phyloP scores from a whole-genome alignment of 805 yeast genomes.

The Candida hispaniensis region DNA sequence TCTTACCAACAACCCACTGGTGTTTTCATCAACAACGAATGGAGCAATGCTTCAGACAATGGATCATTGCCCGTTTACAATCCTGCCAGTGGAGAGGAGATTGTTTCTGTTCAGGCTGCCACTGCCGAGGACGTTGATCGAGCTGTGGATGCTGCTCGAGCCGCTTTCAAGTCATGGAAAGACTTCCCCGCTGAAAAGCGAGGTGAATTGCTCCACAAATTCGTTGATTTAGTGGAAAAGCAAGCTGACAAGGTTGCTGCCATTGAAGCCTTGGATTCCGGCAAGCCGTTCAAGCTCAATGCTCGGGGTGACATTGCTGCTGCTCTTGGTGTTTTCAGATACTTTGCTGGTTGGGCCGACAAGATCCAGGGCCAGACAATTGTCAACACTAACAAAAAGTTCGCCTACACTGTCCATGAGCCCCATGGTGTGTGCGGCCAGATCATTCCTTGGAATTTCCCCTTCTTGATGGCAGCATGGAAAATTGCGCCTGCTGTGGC shows the following conservation, averaged over 20 bases:
- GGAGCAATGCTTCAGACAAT: slow-evolving; percentile 48
- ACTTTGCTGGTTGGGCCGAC: slow-evolving; percentile 71
- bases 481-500: slow-evolving; percentile 77
- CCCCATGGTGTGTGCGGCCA: slow-evolving; percentile 59
- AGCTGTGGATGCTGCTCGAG: slow-evolving; percentile 74
- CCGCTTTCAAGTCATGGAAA: slow-evolving; percentile 72
- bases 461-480: slow-evolving; percentile 66
- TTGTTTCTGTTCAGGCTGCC: slow-evolving; percentile 61
- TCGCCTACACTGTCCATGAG: slow-evolving; percentile 62
- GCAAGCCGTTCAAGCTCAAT: slow-evolving; percentile 47
- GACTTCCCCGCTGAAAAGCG: slow-evolving; percentile 55
- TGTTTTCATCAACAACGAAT: slow-evolving; percentile 78
- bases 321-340: slow-evolving; percentile 46
- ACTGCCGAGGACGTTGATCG: slow-evolving; percentile 61
- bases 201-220: slow-evolving; percentile 49
- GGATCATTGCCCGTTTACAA: slow-evolving; percentile 35
- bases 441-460: slow-evolving; percentile 67
- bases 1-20: slow-evolving; percentile 76
- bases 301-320: slow-evolving; percentile 44
- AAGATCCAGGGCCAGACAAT: slow-evolving; percentile 52
- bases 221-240: slow-evolving; percentile 70
- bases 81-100: slow-evolving; percentile 40
- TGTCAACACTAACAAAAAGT: slow-evolving; percentile 49
- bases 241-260: slow-evolving; percentile 64
- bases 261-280: slow-evolving; percentile 84